These are phyloP conservation scores for Macrophomina phaseolina DNA, from an alignment of 2,329 filamentous ascomycete genomes.

Conservation along the genomic window DNA sequence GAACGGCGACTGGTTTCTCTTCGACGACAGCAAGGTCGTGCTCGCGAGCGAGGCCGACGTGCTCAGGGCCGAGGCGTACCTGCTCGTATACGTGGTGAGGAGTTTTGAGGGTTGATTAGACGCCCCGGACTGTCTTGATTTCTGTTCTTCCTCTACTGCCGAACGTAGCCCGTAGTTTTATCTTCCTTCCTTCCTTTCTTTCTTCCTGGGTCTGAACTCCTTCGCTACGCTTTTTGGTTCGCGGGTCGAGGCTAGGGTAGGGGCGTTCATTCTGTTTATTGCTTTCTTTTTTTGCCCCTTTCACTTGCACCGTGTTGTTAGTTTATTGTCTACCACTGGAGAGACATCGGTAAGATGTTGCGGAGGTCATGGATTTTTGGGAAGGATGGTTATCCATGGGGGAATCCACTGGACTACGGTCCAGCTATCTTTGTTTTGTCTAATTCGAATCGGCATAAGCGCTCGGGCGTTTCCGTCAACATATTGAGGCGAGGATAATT, in stretches of 20 bases:
- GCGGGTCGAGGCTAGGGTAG: background rate
- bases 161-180: too few species aligned
- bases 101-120: slow-evolving; percentile 31
- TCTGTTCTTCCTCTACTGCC: too few species aligned
- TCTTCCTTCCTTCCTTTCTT: background rate
- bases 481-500: too few species aligned
- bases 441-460: slow-evolving; percentile 10
- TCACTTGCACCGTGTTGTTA: too few species aligned
- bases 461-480: background rate
- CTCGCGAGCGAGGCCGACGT: slow-evolving; percentile 84
- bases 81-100: slow-evolving; percentile 74
- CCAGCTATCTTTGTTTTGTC: background rate
- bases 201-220: background rate
- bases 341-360: background rate
- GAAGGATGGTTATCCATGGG: background rate
- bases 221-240: background rate
- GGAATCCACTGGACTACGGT: slow-evolving; percentile 7
- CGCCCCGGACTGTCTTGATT: too few species aligned
- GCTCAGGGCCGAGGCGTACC: slow-evolving; percentile 82
- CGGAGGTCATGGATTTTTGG: background rate
- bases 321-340: background rate
- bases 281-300: too few species aligned
- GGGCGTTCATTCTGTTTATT: too few species aligned
- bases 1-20: slow-evolving; percentile 88
- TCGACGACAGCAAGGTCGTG: slow-evolving; percentile 93